Base-by-base conservation (phyloP, 345 rosid species). In the Gossypium turneri region DNA sequence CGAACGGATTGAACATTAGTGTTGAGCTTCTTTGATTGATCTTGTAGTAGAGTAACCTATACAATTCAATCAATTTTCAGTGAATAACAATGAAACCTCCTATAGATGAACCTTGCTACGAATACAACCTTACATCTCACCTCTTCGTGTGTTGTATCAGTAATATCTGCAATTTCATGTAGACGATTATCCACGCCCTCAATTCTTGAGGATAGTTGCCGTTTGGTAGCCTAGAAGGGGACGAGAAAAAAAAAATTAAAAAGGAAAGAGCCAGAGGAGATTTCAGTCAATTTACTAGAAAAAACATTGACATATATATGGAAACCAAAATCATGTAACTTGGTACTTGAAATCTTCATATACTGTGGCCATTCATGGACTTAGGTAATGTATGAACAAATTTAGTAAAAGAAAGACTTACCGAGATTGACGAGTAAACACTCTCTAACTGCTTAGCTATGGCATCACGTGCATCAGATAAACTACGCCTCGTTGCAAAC, bases 401-500 rank as follows among this genome's bases (percentile, higher is more conserved):
- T 24, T 55, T 73, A 29, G 41, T 56, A 58, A 70, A 59, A 56
- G 22, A 74, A 25, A 76, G 77, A 75, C 84, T 81, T 82, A 76
- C 99, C 88, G 88, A 77, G 77, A 93, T 86, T 4, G 94, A 91
- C 25, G 88, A 74, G 78, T 91, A 88, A 75, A 93, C 92, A 64
- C 76, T 86, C 70, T 91, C 97, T 70, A 95, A 93, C 74, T 89
- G 92, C 74, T 84, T 87, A 79, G 89, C 94, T 65, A 95, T 81
- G 72, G 86, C 78, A 73, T 83, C 81, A 76, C 97, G 85, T 73
- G 99, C 97, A 76, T 93, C 99, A 77, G 92, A 86, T 77, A 95
- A 84, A 78, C 94, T 81, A 60, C 94, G 94, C 76, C 89, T 90
- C 3, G 99, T 91, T 5, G 97, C 98, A 86, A 95, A 95, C 97